Percentiles rank a stretch among this genome's conserved stretches.
These are phyloP conservation scores for Fusarium euwallaceae DNA, from an alignment of 2,329 filamentous ascomycete species.

Conservation along the genomic window DNA sequence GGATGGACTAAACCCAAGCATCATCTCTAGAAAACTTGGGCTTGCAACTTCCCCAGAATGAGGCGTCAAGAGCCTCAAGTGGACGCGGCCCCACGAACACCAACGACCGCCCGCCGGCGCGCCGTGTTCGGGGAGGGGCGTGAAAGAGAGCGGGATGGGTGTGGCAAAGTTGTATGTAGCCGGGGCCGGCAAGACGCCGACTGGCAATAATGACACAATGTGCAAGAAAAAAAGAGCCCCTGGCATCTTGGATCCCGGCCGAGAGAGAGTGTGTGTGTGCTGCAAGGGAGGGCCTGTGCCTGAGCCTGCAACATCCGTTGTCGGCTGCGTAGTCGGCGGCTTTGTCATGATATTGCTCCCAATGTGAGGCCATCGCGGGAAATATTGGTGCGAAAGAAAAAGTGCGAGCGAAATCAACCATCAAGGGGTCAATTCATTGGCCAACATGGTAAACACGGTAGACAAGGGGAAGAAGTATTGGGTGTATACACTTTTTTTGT, in stretches of 20 bases:
- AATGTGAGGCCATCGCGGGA: constrained; percentile 6
- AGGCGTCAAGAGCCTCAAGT: constrained; percentile 29
- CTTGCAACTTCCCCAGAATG: constrained; percentile 38
- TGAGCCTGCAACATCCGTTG: constrained; percentile 1
- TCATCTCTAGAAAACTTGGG: background rate
- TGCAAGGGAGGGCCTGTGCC: background rate
- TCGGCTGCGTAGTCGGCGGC: constrained; percentile 8
- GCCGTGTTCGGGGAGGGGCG: constrained; percentile 5
- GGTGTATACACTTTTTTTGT: constrained; percentile 31
- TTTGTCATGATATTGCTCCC: constrained; percentile 12
- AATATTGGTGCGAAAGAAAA: background rate
- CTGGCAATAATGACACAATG: constrained; percentile 8
- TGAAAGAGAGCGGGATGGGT: background rate
- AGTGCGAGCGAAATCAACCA: background rate
- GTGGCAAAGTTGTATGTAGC: constrained; percentile 3
- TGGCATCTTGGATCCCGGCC: constrained; percentile 4
- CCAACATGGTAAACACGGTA: background rate
- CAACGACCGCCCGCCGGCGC: background rate
- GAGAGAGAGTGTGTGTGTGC: background rate
- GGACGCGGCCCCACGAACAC: constrained; percentile 4
- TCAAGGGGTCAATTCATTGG: background rate
- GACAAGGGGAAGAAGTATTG: background rate
- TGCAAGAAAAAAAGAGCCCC: background rate
- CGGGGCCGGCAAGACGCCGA: constrained; percentile 40
- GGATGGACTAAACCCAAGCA: background rate